A percentile compares a stretch with the other conserved stretches of the same genome.
These are phyloP conservation scores for Inga oerstediana DNA, from an alignment of 306 rosid species.

Conservation along the genomic window DNA sequence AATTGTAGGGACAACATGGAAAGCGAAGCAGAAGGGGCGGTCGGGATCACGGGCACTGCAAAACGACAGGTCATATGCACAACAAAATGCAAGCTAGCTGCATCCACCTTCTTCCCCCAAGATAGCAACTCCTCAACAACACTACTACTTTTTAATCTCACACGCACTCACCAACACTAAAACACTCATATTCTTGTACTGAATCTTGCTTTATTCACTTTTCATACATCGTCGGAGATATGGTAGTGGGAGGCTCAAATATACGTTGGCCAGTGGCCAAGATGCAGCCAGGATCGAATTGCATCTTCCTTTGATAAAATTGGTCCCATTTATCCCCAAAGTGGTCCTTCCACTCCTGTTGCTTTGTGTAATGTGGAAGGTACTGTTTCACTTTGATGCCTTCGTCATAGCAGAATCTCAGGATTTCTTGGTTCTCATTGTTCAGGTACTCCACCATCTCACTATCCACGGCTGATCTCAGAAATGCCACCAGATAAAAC, in stretches of 20 bases:
- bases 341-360: constrained; percentile 69
- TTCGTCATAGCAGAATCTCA: constrained; percentile 55
- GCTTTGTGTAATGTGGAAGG: constrained; percentile 69
- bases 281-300: constrained; percentile 77
- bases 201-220: background rate
- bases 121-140: constrained; percentile 17
- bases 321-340: constrained; percentile 81
- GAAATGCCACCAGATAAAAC: constrained; percentile 76
- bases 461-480: constrained; percentile 76
- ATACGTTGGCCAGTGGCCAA: constrained; percentile 91
- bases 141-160: background rate
- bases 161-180: too few species aligned
- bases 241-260: constrained; percentile 43
- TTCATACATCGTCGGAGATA: background rate
- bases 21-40: constrained; percentile 41
- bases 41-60: constrained; percentile 62
- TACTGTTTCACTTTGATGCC: constrained; percentile 76
- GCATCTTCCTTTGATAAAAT: constrained; percentile 68
- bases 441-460: constrained; percentile 65
- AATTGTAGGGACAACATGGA: constrained; percentile 7
- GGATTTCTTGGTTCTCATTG: constrained; percentile 64
- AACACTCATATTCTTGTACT: background rate
- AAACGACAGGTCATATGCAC: constrained; percentile 36
- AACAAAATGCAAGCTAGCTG: constrained; percentile 13
- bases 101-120: background rate